A percentile compares a stretch with the other conserved stretches of the same genome.
Conservation (phyloP, 2,329 filamentous ascomycete species). For the Phialocephala sp. region DNA sequence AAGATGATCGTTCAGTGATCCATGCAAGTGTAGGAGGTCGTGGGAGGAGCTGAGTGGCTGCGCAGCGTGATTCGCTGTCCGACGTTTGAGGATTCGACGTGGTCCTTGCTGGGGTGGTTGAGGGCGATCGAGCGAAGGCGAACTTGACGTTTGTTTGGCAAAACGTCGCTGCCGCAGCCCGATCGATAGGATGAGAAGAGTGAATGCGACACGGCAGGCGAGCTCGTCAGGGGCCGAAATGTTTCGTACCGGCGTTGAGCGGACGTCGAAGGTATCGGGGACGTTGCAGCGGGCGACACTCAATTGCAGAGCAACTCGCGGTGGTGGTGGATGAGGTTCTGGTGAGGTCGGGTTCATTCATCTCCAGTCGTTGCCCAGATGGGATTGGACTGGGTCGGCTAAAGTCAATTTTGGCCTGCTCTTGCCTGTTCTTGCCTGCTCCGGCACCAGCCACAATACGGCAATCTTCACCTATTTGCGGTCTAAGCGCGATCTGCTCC, state of each 20-base stretch:
- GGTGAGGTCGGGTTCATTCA: neutral
- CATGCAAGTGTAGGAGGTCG: constrained; percentile 37
- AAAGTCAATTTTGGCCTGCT: neutral
- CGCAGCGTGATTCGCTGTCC: constrained; percentile 30
- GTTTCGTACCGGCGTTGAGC: neutral
- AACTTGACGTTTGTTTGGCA: neutral
- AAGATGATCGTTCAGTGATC: constrained; percentile 22
- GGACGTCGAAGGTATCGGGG: neutral
- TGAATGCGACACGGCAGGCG: neutral
- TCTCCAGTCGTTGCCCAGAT: no score
- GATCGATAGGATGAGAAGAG: constrained; percentile 9
- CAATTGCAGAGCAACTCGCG: neutral
- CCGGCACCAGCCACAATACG: neutral
- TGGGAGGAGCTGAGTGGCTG: constrained; percentile 35
- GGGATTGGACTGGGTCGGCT: neutral
- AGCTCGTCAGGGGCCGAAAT: neutral
- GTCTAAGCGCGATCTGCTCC: neutral
- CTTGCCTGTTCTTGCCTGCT: neutral
- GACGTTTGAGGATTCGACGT: constrained; percentile 33
- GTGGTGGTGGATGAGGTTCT: neutral
- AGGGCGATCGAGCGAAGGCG: neutral
- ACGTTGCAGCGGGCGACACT: neutral
- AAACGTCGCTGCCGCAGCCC: neutral
- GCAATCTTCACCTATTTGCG: neutral
- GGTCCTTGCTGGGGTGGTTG: constrained; percentile 23